Conservation (phyloP, 805 yeast species). For the Cyberlindnera nakhonratchasimensis region DNA sequence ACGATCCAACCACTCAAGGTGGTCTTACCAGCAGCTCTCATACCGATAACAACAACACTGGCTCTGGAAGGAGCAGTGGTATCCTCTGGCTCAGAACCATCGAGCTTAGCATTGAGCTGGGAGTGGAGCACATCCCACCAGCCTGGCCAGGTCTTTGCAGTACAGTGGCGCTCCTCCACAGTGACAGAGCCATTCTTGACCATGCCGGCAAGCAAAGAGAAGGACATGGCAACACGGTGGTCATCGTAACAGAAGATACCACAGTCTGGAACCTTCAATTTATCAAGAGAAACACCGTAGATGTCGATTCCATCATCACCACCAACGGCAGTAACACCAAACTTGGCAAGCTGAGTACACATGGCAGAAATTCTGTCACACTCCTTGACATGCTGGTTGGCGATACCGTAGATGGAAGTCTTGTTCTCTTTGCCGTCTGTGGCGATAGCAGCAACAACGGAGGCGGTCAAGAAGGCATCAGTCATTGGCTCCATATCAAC, state of each 20-base stretch:
- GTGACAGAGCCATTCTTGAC: slow-evolving; percentile 50
- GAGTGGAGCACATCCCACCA: slow-evolving; percentile 96
- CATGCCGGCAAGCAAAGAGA: slow-evolving; percentile 81
- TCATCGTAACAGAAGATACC: slow-evolving; percentile 87
- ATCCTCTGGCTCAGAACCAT: slow-evolving; percentile 62
- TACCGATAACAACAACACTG: slow-evolving; percentile 79
- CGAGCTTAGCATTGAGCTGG: slow-evolving; percentile 57
- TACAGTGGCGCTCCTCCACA: slow-evolving; percentile 84
- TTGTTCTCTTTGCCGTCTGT: slow-evolving; percentile 39
- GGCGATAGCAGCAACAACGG: slow-evolving; percentile 96
- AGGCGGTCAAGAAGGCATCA: slow-evolving; percentile 95
- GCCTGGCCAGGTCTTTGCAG: slow-evolving; percentile 99
- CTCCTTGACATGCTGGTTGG: slow-evolving; percentile 96
- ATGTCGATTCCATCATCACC: slow-evolving; percentile 90
- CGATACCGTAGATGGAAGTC: slow-evolving; percentile 90
- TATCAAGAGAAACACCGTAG: slow-evolving; percentile 55
- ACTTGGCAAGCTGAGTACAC: slow-evolving; percentile 83
- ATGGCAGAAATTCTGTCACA: slow-evolving; percentile 95
- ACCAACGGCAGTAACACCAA: slow-evolving; percentile 83
- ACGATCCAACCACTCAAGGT: slow-evolving; percentile 82
- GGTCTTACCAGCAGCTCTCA: slow-evolving; percentile 97
- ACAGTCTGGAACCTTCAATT: slow-evolving; percentile 53
- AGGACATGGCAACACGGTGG: slow-evolving; percentile 97
- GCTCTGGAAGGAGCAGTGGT: slow-evolving; percentile 36
- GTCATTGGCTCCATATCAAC: slow-evolving; percentile 99